phyloP scores from a whole-genome alignment of 208 protist species.

The Acanthamoeba castellanii region DNA sequence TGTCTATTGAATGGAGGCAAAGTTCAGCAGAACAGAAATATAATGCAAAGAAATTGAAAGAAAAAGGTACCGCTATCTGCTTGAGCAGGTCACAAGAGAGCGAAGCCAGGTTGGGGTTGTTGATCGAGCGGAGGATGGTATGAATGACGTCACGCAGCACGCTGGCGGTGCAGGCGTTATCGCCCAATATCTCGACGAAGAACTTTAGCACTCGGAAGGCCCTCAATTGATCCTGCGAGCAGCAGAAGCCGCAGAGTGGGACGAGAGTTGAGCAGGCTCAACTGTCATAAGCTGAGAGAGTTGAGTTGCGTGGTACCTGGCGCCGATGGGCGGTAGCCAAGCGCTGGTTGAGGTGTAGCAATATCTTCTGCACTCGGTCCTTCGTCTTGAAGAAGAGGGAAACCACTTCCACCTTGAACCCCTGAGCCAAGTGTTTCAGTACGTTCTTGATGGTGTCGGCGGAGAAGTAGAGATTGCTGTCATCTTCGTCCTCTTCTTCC shows the following conservation, averaged over 20 bases:
- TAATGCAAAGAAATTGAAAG: too few species aligned
- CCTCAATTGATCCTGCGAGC: slow-evolving; percentile 34
- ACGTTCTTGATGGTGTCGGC: slow-evolving; percentile 46
- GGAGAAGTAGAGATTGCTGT: neutral
- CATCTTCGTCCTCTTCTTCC: slow-evolving; percentile 37
- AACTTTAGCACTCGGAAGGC: slow-evolving; percentile 12
- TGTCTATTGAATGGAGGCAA: neutral
- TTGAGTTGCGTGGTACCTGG: neutral
- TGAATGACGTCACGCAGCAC: slow-evolving; percentile 70
- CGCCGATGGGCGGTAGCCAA: slow-evolving; percentile 21
- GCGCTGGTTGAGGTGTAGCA: slow-evolving; percentile 70
- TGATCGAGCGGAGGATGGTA: slow-evolving; percentile 45
- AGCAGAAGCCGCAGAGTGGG: neutral
- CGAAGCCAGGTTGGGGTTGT: slow-evolving; percentile 7
- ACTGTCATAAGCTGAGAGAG: neutral
- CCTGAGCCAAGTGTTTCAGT: slow-evolving; percentile 38
- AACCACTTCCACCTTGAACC: slow-evolving; percentile 60
- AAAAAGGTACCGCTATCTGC: neutral
- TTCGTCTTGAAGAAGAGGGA: slow-evolving; percentile 66
- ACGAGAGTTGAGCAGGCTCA: neutral
- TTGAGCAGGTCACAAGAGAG: slow-evolving; percentile 52
- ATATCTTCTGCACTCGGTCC: slow-evolving; percentile 70
- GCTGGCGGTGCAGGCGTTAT: neutral
- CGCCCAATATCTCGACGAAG: slow-evolving; percentile 36
- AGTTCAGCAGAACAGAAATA: neutral